phyloP scores from a whole-genome alignment of 306 rosid genomes.

The Mucuna pruriens region DNA sequence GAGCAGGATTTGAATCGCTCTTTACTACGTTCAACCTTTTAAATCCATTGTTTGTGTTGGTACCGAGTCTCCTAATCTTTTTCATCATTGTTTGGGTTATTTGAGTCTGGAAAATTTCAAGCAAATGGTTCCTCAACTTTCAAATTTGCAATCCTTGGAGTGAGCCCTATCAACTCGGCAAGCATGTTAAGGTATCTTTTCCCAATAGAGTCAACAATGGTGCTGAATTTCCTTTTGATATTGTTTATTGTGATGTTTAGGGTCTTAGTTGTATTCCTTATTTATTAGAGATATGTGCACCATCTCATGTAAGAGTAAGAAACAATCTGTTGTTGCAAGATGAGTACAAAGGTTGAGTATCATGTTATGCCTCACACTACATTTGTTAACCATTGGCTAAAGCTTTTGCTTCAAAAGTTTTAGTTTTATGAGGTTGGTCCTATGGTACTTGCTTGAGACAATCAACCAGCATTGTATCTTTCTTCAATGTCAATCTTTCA shows the following conservation, averaged over 20 bases:
- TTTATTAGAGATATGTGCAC: background rate
- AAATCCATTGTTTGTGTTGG: too few species aligned
- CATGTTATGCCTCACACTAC: background rate
- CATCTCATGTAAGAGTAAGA: background rate
- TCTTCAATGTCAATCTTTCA: background rate
- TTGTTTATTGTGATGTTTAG: background rate
- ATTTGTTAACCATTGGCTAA: background rate
- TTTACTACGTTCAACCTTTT: too few species aligned
- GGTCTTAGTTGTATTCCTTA: background rate
- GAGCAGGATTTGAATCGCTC: too few species aligned
- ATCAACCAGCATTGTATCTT: background rate
- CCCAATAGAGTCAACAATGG: too few species aligned
- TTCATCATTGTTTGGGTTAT: too few species aligned
- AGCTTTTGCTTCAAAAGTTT: background rate
- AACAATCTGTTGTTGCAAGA: background rate
- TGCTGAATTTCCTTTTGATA: background rate
- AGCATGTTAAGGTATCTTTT: too few species aligned
- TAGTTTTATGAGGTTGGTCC: background rate
- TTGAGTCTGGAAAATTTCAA: too few species aligned
- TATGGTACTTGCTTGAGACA: background rate
- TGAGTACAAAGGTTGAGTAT: background rate
- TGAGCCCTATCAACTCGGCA: background rate
- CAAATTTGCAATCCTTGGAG: background rate
- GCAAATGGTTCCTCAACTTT: background rate
- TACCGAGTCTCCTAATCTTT: too few species aligned